phyloP scores from a whole-genome alignment of 306 rosid species.

The Cucurbita ficifolia region DNA sequence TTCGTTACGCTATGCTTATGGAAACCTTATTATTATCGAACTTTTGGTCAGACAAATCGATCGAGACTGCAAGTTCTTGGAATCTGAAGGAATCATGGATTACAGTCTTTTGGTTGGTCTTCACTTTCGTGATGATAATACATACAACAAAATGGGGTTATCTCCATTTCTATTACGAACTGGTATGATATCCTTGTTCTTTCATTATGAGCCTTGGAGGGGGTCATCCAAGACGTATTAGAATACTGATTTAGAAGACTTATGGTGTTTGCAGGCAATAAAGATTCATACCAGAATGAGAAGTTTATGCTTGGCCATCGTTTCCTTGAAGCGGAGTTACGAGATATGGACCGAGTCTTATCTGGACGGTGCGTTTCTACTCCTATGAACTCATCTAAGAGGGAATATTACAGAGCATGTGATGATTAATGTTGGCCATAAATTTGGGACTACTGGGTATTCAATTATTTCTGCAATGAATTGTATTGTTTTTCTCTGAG shows the following conservation, averaged over 20 bases:
- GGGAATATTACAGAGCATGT: background rate
- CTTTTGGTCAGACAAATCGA: constrained; percentile 58
- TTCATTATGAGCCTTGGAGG: background rate
- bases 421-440: background rate
- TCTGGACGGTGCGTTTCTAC: constrained; percentile 61
- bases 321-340: constrained; percentile 86
- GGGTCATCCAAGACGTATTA: background rate
- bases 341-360: constrained; percentile 70
- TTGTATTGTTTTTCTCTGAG: constrained; percentile 1
- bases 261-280: constrained; percentile 36
- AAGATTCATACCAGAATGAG: constrained; percentile 70
- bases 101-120: constrained; percentile 92
- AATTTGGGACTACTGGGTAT: background rate
- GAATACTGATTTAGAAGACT: background rate
- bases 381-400: background rate
- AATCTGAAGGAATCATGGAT: constrained; percentile 89
- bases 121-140: constrained; percentile 76
- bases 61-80: constrained; percentile 79
- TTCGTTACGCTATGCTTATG: background rate
- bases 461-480: constrained; percentile 4
- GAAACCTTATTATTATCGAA: constrained; percentile 13
- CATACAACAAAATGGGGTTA: constrained; percentile 61
- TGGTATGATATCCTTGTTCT: constrained; percentile 30
- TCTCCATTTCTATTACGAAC: constrained; percentile 75
- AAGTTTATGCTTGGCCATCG: constrained; percentile 88